Conservation (phyloP, 73 alveolate genomes). For the Tetrahymena borealis region DNA sequence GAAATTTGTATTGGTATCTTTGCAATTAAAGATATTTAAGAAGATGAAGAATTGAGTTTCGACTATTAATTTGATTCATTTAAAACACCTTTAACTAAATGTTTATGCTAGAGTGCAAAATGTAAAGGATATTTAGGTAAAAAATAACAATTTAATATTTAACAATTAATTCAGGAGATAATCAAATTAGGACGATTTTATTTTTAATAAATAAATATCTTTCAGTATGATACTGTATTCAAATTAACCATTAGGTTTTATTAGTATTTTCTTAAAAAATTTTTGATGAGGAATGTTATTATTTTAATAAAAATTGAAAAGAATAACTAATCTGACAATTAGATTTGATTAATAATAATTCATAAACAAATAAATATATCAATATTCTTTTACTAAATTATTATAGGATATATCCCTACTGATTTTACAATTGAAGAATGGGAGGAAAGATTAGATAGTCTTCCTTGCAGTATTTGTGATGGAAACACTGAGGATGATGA, state of each 20-base stretch:
- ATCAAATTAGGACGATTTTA: too few relatives aligned
- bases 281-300: too few relatives aligned
- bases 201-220: too few relatives aligned
- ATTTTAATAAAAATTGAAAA: too few relatives aligned
- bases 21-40: constrained; percentile 85
- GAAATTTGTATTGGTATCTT: constrained; percentile 96
- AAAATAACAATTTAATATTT: not conserved
- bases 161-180: too few relatives aligned
- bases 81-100: constrained; percentile 90
- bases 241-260: too few relatives aligned
- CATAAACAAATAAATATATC: too few relatives aligned
- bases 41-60: constrained; percentile 93
- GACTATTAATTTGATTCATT: constrained; percentile 91
- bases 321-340: too few relatives aligned
- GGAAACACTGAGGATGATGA: constrained; percentile 41
- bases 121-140: constrained; percentile 95
- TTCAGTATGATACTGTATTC: too few relatives aligned
- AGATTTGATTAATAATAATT: too few relatives aligned
- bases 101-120: constrained; percentile 90
- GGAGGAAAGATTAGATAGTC: constrained; percentile 42
- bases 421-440: constrained; percentile 45
- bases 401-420: constrained; percentile 22
- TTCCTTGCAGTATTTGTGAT: constrained; percentile 43
- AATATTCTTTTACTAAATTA: too few relatives aligned
- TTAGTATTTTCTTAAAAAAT: too few relatives aligned